Evolutionary conservation across 2,329 filamentous ascomycete genomes (phyloP).

Genomic region (Endoconidiophora laricicola): DNA sequence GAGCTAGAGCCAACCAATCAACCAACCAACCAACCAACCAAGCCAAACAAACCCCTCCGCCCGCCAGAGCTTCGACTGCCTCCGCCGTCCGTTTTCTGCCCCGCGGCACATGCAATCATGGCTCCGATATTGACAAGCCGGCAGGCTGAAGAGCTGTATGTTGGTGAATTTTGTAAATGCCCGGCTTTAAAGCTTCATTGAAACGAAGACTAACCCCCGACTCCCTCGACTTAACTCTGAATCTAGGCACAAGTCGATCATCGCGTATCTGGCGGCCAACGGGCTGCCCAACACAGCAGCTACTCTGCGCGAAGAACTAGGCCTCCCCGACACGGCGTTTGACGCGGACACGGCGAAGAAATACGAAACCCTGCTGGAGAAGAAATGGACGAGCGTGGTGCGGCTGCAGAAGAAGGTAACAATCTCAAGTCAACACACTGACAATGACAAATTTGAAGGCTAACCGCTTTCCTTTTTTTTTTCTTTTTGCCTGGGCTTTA

Average conservation of each 20-base stretch:
- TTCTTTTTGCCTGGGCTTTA: constrained; percentile 21
- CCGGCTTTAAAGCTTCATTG: background rate
- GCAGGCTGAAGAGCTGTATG: constrained; percentile 81
- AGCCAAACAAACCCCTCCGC: too few relatives aligned
- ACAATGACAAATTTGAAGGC: background rate
- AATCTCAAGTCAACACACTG: background rate
- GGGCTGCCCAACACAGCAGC: constrained; percentile 54
- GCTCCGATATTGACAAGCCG: constrained; percentile 58
- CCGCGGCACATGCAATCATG: constrained; percentile 29
- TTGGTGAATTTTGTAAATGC: constrained; percentile 16
- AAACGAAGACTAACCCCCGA: constrained; percentile 14
- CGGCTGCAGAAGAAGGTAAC: constrained; percentile 83
- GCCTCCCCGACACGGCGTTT: constrained; percentile 51
- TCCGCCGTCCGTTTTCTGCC: too few relatives aligned
- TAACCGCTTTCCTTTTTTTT: constrained; percentile 5
- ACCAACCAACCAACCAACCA: too few relatives aligned
- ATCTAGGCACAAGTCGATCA: constrained; percentile 74
- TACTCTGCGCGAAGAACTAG: constrained; percentile 60
- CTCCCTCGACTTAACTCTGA: constrained; percentile 5
- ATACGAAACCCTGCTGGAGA: constrained; percentile 85
- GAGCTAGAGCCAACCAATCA: too few relatives aligned
- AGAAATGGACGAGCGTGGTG: constrained; percentile 97
- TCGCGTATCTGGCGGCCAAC: constrained; percentile 67
- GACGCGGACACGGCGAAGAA: constrained; percentile 76
- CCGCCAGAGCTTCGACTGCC: too few relatives aligned